These are phyloP conservation scores for Chlorella sp. DNA, from an alignment of 139 green algal genomes.

Conservation along the genomic window DNA sequence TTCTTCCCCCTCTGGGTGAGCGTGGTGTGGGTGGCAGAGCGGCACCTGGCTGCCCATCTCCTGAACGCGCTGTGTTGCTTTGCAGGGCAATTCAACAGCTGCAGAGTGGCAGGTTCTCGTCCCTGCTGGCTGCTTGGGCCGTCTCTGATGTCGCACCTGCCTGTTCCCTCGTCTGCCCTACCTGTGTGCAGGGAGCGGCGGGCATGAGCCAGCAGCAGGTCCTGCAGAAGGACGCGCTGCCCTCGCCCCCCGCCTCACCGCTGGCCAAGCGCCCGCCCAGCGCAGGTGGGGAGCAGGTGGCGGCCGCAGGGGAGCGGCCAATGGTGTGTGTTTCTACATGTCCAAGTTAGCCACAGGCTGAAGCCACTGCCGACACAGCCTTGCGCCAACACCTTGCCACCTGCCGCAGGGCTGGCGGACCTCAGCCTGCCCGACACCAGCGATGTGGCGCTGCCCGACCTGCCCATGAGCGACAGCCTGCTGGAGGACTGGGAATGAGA, in stretches of 20 bases:
- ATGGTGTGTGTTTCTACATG: too few relatives aligned
- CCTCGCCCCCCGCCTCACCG: slow-evolving; percentile 11
- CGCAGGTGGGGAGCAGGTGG: background rate
- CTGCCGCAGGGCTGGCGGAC: background rate
- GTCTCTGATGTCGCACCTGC: background rate
- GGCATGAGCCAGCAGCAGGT: background rate
- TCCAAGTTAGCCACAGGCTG: too few relatives aligned
- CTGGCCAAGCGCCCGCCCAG: background rate
- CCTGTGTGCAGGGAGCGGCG: background rate
- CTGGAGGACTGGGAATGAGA: background rate
- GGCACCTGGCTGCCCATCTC: too few relatives aligned
- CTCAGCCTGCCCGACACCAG: background rate
- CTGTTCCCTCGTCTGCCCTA: background rate
- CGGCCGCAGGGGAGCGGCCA: background rate
- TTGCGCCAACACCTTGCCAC: background rate
- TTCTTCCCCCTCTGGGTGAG: slow-evolving; percentile 47
- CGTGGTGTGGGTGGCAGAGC: background rate
- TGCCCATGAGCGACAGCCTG: background rate
- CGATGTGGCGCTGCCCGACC: background rate
- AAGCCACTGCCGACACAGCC: background rate
- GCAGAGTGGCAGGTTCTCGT: too few relatives aligned
- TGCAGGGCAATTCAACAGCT: background rate
- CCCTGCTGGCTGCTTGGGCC: too few relatives aligned
- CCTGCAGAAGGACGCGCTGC: slow-evolving; percentile 24
- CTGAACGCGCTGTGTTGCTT: background rate